Percentiles rank a stretch among this genome's conserved stretches.
These are phyloP conservation scores for Halocafeteria seosinensis DNA, from an alignment of 108 stramenopile genomes.

Conservation along the genomic window DNA sequence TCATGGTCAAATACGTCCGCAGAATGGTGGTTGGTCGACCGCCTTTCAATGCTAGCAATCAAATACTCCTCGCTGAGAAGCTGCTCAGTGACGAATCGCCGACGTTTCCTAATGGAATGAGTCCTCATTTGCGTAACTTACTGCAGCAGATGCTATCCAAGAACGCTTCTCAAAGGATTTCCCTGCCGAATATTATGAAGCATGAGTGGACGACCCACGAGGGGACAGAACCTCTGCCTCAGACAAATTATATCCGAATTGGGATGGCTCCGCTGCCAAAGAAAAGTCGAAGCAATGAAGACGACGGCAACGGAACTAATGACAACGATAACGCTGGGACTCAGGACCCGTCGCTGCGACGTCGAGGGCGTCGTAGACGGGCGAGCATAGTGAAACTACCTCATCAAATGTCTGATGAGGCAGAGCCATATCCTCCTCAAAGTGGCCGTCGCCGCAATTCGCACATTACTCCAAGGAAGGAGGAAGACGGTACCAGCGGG, in stretches of 20 bases:
- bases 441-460: too few species aligned
- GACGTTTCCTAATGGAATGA: not conserved
- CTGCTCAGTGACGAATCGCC: not conserved
- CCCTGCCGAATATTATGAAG: conserved; percentile 1
- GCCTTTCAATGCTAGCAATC: conserved; percentile 29
- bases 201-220: conserved; percentile 21
- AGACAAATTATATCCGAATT: not conserved
- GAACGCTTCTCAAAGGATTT: not conserved
- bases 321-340: too few species aligned
- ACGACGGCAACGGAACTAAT: too few species aligned
- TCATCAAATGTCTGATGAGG: too few species aligned
- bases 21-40: conserved; percentile 32
- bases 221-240: not conserved
- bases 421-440: too few species aligned
- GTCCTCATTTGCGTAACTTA: conserved; percentile 3
- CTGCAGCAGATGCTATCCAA: not conserved
- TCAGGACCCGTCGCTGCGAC: too few species aligned
- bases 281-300: too few species aligned
- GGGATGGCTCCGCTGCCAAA: not conserved
- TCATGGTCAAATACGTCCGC: too few species aligned
- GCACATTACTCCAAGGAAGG: too few species aligned
- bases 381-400: too few species aligned
- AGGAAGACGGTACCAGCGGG: too few species aligned
- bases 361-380: too few species aligned
- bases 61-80: conserved; percentile 11